These are phyloP conservation scores for Lippia alba DNA, from an alignment of 305 asterid genomes.

Conservation along the genomic window DNA sequence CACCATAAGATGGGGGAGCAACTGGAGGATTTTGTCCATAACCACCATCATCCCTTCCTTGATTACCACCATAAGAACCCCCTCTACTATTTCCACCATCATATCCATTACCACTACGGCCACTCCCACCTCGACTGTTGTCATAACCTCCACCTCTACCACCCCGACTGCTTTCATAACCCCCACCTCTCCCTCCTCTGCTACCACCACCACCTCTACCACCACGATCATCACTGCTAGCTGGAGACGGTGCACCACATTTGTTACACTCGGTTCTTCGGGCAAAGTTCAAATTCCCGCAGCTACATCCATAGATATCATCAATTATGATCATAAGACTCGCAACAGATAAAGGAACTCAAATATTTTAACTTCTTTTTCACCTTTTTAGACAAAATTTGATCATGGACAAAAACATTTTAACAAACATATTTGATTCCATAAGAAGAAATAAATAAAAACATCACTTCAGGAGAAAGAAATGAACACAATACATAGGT, in stretches of 20 bases:
- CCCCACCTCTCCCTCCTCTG: constrained; percentile 64
- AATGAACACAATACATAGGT: not conserved
- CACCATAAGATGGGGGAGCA: constrained; percentile 76
- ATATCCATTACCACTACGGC: constrained; percentile 63
- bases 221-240: constrained; percentile 82
- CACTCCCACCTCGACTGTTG: constrained; percentile 49
- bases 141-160: constrained; percentile 58
- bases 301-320: constrained; percentile 69
- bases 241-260: constrained; percentile 92
- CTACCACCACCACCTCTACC: constrained; percentile 67
- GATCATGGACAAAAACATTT: not conserved
- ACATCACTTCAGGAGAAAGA: not conserved
- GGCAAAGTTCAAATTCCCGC: constrained; percentile 98
- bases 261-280: constrained; percentile 96
- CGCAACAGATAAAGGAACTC: constrained; percentile 37
- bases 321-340: constrained; percentile 42
- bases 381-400: constrained; percentile 12
- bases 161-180: constrained; percentile 59
- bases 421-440: constrained; percentile 7
- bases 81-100: constrained; percentile 68
- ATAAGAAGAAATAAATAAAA: constrained; percentile 1
- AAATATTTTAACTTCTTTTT: constrained; percentile 26
- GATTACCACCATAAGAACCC: constrained; percentile 63
- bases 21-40: constrained; percentile 74
- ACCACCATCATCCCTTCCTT: constrained; percentile 82